Conservation (phyloP, 768 basidiomycete genomes). For the Polyporus arcularius region DNA sequence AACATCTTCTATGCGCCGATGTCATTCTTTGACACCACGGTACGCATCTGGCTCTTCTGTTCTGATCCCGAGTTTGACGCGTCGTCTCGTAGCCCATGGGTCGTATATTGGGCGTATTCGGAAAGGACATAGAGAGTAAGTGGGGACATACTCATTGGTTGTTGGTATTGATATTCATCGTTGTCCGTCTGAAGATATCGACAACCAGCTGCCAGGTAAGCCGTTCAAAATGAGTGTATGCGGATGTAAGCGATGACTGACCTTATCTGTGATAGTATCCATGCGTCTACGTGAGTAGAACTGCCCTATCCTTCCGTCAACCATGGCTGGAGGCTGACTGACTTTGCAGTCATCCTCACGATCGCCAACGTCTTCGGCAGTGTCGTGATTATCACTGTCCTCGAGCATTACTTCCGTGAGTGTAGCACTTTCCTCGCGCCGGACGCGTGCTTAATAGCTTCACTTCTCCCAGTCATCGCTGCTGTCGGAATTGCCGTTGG, state of each 20-base stretch:
- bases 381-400: conserved; percentile 54
- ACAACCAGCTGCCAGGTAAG: conserved; percentile 61
- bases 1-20: conserved; percentile 72
- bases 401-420: conserved; percentile 65
- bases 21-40: conserved; percentile 76
- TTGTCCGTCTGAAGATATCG: conserved; percentile 41
- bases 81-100: conserved; percentile 45
- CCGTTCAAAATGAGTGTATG: background rate
- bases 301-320: background rate
- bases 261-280: conserved; percentile 41
- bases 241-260: background rate
- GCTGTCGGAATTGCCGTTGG: conserved; percentile 54
- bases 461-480: conserved; percentile 46
- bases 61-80: background rate
- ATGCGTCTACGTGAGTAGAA: conserved; percentile 53
- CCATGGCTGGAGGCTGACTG: background rate
- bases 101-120: conserved; percentile 61
- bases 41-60: conserved; percentile 19
- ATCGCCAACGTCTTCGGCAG: conserved; percentile 52
- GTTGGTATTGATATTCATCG: background rate
- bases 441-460: background rate
- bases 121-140: conserved; percentile 66
- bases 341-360: conserved; percentile 47
- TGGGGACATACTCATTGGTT: background rate
- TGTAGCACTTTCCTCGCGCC: background rate